Evolutionary conservation across 805 yeast genomes (phyloP), one percentile per base, ranked within the genome.

Genomic region (Candida ulmi): DNA sequence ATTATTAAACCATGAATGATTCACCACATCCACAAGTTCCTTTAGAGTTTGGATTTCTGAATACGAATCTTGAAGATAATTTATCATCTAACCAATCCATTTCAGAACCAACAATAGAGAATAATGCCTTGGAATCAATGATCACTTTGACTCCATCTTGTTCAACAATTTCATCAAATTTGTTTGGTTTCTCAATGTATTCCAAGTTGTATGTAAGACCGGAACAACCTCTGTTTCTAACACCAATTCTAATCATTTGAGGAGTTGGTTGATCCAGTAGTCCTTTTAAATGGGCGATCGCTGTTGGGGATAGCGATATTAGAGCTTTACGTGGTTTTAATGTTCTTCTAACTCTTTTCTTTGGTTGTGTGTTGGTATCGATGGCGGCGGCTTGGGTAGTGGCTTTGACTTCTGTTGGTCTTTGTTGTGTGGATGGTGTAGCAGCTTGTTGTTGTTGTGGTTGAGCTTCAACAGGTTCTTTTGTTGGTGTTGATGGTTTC

Each of bases 1-100:
- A 6, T 57, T 23, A 26, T 13, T 66, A 90, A 8, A 91, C 96
- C 96, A 90, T 93, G 62, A 93, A 93, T 5, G 96, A 87, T 67
- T 93, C 99, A 39, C 99, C 99, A 63, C 99, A 93, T 11, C 99
- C 99, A 65, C 99, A 93, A 36, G 95, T 86, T 25, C 98, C 99
- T 68, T 91, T 93, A 30, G 95, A 84, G 65, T 93, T 93, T 46
- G 99, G 99, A 62, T 93, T 93, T 58, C 75, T 83, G 71, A 93
- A 93, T 16, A 93, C 88, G 60, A 93, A 93, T 55, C 95, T 76
- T 12, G 93, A 80, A 25, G 88, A 76, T 46, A 93, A 69, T 61
- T 88, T 90, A 56, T 93, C 96, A 57, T 93, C 98, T 36, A 87
- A 71, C 96, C 96, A 93, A 63, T 93, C 99, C 99, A 93, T 93